Base-by-base conservation (phyloP, 148 eudicot genomes). In the Rhododendron griersonianum region DNA sequence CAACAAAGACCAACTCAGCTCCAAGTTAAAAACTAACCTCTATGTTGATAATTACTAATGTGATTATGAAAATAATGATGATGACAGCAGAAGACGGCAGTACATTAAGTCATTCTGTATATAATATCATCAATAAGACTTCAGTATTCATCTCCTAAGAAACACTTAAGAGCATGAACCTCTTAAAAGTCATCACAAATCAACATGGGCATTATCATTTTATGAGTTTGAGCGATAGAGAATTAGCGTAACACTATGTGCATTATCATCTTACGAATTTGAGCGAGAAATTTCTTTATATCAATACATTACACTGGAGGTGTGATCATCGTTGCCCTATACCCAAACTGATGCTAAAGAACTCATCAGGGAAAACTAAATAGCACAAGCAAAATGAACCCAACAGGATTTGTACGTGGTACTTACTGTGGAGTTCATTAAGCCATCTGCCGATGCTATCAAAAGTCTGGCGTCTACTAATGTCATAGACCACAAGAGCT, bases 391-490 rank as follows among this genome's bases (percentile, higher is more conserved):
- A 80, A 45, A 10, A 80, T 37, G 50, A 65, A 80, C 8, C 63
- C 21, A 61, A 79, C 14, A 85, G 21, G 30, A 79, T 61, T 55
- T 78, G 35, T 69, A 57, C 50, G 48, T 3, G 11, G 85, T 81
- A 83, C 93, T 94, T 96, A 96, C 99, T 94, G 65, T 96, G 98
- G 81, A 96, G 98, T 90, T 96, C 99, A 71, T 96, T 95, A 44
- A 94, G 98, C 99, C 99, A 96, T 91, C 98, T 93, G 87, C 94
- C 94, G 16, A 96, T 89, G 88, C 92, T 93, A 81, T 95, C 95
- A 65, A 96, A 96, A 1, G 99, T 96, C 85, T 89, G 98, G 47
- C 94, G 98, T 84, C 96, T 93, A 87, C 98, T 94, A 86, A 95
- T 92, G 85, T 96, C 99, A 89, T 95, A 96, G 44, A 96, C 99